Evolutionary conservation across 805 yeast genomes (phyloP), one percentile per base, ranked within the genome.

Genomic region (Pichia exigua): DNA sequence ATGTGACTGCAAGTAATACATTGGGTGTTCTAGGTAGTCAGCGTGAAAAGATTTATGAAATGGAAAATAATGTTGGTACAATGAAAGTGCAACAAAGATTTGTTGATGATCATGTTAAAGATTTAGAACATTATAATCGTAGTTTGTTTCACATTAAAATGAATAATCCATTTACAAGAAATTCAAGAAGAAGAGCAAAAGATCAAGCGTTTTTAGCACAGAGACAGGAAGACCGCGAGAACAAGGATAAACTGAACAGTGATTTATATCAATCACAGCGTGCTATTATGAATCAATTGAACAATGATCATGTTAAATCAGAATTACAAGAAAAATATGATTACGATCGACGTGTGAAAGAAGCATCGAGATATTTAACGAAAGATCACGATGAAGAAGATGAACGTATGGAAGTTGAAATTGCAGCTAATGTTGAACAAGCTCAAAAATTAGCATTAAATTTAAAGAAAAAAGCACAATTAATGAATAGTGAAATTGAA

Each of bases 21-120:
- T 69, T 92, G 56, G 97, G 97, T 28, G 81, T 88, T 81, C 75
- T 94, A 46, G 99, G 99, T 26, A 79, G 91, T n/a, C 98, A 94
- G 67, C 82, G 94, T 52, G 97, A 90, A 64, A 75, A 88, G 46
- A 73, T 94, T 56, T 87, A 85, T 65, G 81, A 80, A 61, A 82
- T 91, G 21, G 97, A 94, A 64, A 53, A 51, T 43, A 53, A 55
- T 45, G 71, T 92, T 58, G 79, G 86, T 49, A 70, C 87, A 50
- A 88, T 95, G 48, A 85, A 83, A 53, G 83, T 88, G 3, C 96
- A 90, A 65, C 87, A 87, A 53, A 74, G 82, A 59, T 78, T 87
- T 50, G 95, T 95, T 6, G 90, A 85, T 56, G 87, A 82, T 42
- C 87, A 87, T 66, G 92, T 92, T 38, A 77, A 76, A 48, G 91